Evolutionary conservation across 305 asterid species (phyloP), one percentile per base, ranked within the genome.

Genomic region (Fraxinus nigra): DNA sequence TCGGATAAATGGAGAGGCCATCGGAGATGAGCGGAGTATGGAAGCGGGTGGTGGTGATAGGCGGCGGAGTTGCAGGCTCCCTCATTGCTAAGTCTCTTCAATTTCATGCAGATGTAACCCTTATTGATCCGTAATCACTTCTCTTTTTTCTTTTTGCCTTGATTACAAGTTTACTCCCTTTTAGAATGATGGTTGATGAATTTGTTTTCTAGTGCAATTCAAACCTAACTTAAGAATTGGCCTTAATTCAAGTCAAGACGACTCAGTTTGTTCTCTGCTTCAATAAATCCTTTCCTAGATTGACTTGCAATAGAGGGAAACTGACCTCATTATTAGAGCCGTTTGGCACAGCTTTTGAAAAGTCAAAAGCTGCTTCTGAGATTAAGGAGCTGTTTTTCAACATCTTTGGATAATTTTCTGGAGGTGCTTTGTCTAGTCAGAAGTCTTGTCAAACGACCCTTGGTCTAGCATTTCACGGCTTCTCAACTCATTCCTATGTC

Each of bases 31-130:
- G 85, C 63, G 90, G 92, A 18, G 86, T 89, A 35, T 91, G 97
- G 91, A 93, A 90, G 89, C 88, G 93, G 81, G 95, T 92, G 88
- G 97, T 90, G 88, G 94, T 94, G 78, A 87, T 94, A 1, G 97
- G 98, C 61, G 98, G 97, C 38, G 95, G 97, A 85, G 93, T 94
- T 0, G 97, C 94, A 0, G 97, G 97, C 35, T 90, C 98, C 20
- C 88, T 94, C 72, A 61, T 94, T 84, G 97, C 95, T 2, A 94
- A 89, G 84, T 83, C 94, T 67, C 97, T 94, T 84, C 98, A 94
- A 76, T 94, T 93, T 80, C 87, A 78, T 72, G 95, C 91, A 46
- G 97, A 94, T 82, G 87, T 94, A 51, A 93, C 95, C 82, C 93
- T 94, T 77, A 86, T 94, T 85, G 98, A 94, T 72, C 91, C 91